Evolutionary conservation across 306 rosid species (phyloP).

Genomic region (Leucaena leucocephala): DNA sequence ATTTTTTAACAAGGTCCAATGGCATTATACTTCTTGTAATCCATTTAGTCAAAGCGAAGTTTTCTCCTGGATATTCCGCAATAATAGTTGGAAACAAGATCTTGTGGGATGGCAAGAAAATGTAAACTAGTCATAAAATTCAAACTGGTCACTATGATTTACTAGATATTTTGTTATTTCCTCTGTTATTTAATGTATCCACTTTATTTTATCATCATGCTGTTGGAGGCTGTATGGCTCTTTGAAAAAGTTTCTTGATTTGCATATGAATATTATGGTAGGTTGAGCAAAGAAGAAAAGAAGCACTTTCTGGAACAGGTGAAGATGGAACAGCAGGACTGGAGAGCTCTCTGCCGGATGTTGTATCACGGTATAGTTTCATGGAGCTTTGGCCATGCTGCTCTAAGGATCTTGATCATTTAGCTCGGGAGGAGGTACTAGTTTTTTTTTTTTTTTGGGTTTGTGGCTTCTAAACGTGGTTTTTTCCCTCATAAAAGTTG

Average conservation of each 20-base stretch:
- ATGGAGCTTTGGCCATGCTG: slow-evolving; percentile 98
- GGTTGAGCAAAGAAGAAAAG: slow-evolving; percentile 95
- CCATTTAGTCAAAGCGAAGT: background rate
- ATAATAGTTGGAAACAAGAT: slow-evolving; percentile 8
- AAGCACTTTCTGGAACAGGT: slow-evolving; percentile 68
- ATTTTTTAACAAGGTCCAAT: background rate
- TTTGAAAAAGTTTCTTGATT: background rate
- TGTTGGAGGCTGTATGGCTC: background rate
- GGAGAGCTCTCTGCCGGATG: slow-evolving; percentile 80
- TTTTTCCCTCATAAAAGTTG: background rate
- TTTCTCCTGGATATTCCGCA: background rate
- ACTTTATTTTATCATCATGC: background rate
- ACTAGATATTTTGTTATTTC: background rate
- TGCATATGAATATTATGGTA: slow-evolving; percentile 36
- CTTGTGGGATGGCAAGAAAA: slow-evolving; percentile 25
- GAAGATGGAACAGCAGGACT: slow-evolving; percentile 69
- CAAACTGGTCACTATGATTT: slow-evolving; percentile 7
- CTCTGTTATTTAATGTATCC: background rate
- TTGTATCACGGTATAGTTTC: slow-evolving; percentile 87
- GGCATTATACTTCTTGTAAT: slow-evolving; percentile 4
- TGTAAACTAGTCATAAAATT: background rate
- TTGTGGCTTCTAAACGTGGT: slow-evolving; percentile 33
- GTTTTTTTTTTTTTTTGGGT: background rate
- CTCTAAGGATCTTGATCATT: slow-evolving; percentile 79
- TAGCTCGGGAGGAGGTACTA: slow-evolving; percentile 81